phyloP scores from a whole-genome alignment of 2,329 filamentous ascomycete species.

The Aspergillus quadrilineatus region DNA sequence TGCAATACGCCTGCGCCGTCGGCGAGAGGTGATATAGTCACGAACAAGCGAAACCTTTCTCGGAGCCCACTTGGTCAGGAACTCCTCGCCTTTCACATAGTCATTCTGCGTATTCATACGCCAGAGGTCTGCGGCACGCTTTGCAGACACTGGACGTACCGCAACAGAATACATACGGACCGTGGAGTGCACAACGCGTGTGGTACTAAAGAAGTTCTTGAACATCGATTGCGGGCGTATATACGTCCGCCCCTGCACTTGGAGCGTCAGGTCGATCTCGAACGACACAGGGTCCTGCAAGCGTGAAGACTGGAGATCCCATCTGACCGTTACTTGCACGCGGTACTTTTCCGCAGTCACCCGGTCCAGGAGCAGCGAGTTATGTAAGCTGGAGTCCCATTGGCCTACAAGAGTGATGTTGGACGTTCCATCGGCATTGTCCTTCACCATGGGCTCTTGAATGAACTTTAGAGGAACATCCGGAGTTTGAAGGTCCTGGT shows the following conservation, averaged over 20 bases:
- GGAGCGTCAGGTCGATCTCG: conserved; percentile 73
- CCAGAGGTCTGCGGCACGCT: conserved; percentile 90
- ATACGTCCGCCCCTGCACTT: conserved; percentile 80
- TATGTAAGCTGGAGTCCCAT: conserved; percentile 94
- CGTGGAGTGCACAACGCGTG: conserved; percentile 81
- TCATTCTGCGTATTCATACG: conserved; percentile 92
- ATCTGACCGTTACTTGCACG: conserved; percentile 81
- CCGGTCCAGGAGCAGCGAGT: conserved; percentile 87
- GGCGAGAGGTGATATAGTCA: conserved; percentile 76
- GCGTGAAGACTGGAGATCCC: conserved; percentile 81
- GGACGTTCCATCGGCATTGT: conserved; percentile 85
- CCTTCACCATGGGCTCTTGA: conserved; percentile 73
- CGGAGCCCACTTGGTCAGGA: conserved; percentile 79
- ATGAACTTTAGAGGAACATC: conserved; percentile 77
- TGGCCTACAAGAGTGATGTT: conserved; percentile 85
- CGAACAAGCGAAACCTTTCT: conserved; percentile 86
- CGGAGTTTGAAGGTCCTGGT: conserved; percentile 68
- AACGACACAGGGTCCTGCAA: conserved; percentile 88
- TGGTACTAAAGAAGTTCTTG: conserved; percentile 79
- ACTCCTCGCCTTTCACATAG: conserved; percentile 94
- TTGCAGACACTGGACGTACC: conserved; percentile 84
- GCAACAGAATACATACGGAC: conserved; percentile 83
- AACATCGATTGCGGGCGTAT: conserved; percentile 85
- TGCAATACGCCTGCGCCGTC: conserved; percentile 69
- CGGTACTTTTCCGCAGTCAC: conserved; percentile 90